Evolutionary conservation across 208 protist species (phyloP), one percentile per base, ranked within the genome.

Genomic region (Balamuthia mandrillaris): DNA sequence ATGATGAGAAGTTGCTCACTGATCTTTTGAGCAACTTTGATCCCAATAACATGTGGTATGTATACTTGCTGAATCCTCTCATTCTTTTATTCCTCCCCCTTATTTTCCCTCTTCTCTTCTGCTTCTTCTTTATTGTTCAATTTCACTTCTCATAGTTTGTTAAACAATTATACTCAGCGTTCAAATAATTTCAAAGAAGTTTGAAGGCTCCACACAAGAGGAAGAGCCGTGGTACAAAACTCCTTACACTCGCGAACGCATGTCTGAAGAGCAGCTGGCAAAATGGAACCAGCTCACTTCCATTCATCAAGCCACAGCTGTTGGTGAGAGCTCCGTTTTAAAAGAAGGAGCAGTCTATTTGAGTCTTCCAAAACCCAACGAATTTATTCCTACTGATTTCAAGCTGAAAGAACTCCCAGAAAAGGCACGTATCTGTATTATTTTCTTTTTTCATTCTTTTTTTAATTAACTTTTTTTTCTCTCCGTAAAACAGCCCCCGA

Each of bases 321-420:
- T 37, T 16, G 33, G 21, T 54, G 21, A 60, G 44, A 0, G 12
- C 6, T 10, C 68, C 6, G 21, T 56, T 47, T 9, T 10, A 21
- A 37, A 54, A 31, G 49, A 81, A 63, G 72, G 72, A 42, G 7
- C 72, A 60, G 9, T 5, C 35, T 31, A 31, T 24, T 18, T 89
- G 39, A 41, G 65, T 9, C 51, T 89, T 14, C 87, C 87, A 49
- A 41, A 42, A 3, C n/a, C 33, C 18, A 89, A 89, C 37, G 42
- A 84, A 29, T 88, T 88, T 18, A 84, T 89, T 31, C 83, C 87
- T 18, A 82, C 81, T 27, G 60, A 89, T 29, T 85, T 89, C 24
- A 33, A 2, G 0, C 29, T 87, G 44, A 33, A 14, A 3, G 37
- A 35, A 27, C 6, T 24, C n/a, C 58, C 24, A 27, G 21, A 56